Conservation (phyloP, 305 asterid genomes). For the Rubia balearica region DNA sequence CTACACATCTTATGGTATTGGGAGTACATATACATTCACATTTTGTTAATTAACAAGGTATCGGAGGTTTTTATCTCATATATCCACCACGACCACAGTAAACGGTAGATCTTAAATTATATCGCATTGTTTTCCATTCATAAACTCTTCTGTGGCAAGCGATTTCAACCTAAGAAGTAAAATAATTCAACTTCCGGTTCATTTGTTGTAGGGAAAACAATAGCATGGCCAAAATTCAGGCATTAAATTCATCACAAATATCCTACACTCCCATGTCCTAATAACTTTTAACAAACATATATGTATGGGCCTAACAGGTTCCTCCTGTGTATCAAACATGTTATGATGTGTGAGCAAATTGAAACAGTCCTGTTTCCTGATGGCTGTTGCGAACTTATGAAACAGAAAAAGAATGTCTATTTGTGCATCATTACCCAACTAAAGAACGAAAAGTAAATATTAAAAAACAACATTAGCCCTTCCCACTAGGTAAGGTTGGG, state of each 20-base stretch:
- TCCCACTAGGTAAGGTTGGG: background rate
- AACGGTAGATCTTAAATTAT: background rate
- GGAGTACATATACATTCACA: background rate
- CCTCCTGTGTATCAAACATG: background rate
- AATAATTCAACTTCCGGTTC: background rate
- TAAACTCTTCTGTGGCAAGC: background rate
- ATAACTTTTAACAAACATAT: background rate
- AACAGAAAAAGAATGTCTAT: background rate
- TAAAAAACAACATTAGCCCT: background rate
- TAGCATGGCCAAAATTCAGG: background rate
- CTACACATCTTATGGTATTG: background rate
- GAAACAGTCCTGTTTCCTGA: background rate
- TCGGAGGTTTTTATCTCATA: background rate
- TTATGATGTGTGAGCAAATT: background rate
- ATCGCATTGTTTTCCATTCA: background rate
- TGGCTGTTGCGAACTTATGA: background rate
- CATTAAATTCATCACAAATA: background rate
- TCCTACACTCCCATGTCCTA: background rate
- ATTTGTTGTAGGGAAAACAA: background rate
- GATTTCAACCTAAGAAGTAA: background rate
- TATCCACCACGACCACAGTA: background rate
- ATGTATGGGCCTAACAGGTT: background rate
- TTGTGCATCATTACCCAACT: background rate
- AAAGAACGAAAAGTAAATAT: no score
- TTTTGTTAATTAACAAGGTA: background rate